A percentile compares a stretch with the other conserved stretches of the same genome.
These are phyloP conservation scores for Arthrobotrys musiformis DNA, from an alignment of 2,329 filamentous ascomycete genomes.

Conservation along the genomic window DNA sequence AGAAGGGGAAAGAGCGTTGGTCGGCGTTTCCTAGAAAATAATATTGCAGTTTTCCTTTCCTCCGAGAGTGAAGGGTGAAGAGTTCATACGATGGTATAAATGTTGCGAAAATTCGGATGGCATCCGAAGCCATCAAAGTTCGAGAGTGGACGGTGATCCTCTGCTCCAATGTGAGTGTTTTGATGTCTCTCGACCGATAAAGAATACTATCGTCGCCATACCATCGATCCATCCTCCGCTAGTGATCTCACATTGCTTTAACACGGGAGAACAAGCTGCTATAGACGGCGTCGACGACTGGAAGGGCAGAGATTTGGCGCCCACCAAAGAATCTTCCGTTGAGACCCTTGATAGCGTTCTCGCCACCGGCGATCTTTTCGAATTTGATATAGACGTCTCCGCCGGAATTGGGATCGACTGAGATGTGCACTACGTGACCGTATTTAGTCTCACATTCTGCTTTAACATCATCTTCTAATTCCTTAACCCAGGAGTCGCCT, in stretches of 20 bases:
- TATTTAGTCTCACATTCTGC: constrained; percentile 94
- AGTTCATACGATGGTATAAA: constrained; percentile 52
- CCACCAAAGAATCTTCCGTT: constrained; percentile 97
- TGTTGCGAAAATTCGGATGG: neutral
- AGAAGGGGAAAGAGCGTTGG: neutral
- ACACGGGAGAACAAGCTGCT: constrained; percentile 92
- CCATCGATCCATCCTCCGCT: constrained; percentile 29
- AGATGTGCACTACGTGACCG: constrained; percentile 96
- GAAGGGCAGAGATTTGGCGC: constrained; percentile 89
- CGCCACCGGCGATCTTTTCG: constrained; percentile 90
- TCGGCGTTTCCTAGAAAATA: constrained; percentile 37
- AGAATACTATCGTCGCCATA: constrained; percentile 40
- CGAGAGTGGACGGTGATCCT: constrained; percentile 13
- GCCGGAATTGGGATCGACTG: constrained; percentile 89
- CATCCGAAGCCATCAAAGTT: neutral
- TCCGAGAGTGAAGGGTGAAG: constrained; percentile 47
- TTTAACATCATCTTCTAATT: constrained; percentile 92
- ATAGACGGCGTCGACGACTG: constrained; percentile 98
- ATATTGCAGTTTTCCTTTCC: constrained; percentile 46
- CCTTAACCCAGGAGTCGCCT: constrained; percentile 88
- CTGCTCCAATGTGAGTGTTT: constrained; percentile 27
- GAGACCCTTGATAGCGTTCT: constrained; percentile 96
- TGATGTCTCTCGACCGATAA: constrained; percentile 4
- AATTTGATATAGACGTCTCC: constrained; percentile 99
- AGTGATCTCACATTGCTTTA: constrained; percentile 73